Percentiles rank a stretch among this genome's conserved stretches.
These are phyloP conservation scores for Curvularia sp. DNA, from an alignment of 2,329 filamentous ascomycete genomes.

Conservation along the genomic window DNA sequence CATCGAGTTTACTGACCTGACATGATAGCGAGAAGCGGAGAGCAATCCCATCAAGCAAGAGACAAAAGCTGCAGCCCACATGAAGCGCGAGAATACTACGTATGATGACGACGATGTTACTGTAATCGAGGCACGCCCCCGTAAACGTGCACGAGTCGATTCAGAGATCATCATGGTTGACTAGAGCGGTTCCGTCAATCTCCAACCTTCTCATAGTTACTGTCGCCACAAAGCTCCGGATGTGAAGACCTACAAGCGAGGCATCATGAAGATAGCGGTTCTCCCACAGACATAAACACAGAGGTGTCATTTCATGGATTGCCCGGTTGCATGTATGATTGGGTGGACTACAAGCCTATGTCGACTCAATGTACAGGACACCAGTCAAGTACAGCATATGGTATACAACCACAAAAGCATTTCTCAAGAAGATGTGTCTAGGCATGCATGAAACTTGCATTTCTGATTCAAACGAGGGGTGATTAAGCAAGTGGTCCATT, in stretches of 20 bases:
- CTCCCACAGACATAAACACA: no score
- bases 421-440: no score
- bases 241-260: background rate
- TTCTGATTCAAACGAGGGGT: background rate
- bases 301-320: no score
- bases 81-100: slow-evolving; percentile 11
- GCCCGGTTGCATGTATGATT: background rate
- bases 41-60: slow-evolving; percentile 7
- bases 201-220: background rate
- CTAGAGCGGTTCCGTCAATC: background rate
- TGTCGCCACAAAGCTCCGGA: background rate
- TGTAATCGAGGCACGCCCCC: background rate
- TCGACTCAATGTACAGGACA: background rate
- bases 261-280: background rate
- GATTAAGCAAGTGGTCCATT: background rate
- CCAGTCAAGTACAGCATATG: background rate
- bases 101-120: slow-evolving; percentile 11
- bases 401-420: background rate
- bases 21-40: background rate
- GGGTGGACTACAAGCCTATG: background rate
- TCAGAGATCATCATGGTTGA: slow-evolving; percentile 1
- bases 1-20: slow-evolving; percentile 1
- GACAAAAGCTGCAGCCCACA: background rate
- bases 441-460: background rate
- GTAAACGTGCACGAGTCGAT: slow-evolving; percentile 15